A percentile compares a stretch with the other conserved stretches of the same genome.
Evolutionary conservation across 441 rosid genomes (phyloP).

Genomic region (Aleurites moluccanus): DNA sequence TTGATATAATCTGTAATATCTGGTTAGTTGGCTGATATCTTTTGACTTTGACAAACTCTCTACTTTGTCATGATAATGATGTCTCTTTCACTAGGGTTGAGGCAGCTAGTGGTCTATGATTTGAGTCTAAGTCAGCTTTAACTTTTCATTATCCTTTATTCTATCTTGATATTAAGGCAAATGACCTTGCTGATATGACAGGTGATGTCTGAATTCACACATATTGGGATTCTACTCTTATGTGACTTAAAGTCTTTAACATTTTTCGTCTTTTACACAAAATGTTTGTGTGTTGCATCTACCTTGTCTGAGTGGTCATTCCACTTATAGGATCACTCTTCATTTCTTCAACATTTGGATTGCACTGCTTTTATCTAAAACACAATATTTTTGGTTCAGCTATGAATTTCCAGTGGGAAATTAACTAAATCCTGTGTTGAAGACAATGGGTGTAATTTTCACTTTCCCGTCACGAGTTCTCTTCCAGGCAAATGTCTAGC

Average conservation of each 20-base stretch:
- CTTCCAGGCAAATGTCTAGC: background rate
- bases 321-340: background rate
- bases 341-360: background rate
- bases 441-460: background rate
- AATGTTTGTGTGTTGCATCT: background rate
- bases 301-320: background rate
- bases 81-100: background rate
- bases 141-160: background rate
- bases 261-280: background rate
- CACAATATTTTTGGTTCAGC: background rate
- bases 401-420: conserved; percentile 6
- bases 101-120: background rate
- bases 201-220: background rate
- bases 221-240: background rate
- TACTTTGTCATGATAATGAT: background rate
- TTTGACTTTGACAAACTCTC: background rate
- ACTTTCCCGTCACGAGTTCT: background rate
- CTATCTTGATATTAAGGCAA: background rate
- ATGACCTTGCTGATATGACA: background rate
- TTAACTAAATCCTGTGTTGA: background rate
- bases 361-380: background rate
- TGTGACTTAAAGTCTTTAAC: background rate
- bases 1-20: background rate
- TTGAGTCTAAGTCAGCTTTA: background rate
- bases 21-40: background rate